Conservation (phyloP, 2,329 filamentous ascomycete species). For the Neofusicoccum ribis region DNA sequence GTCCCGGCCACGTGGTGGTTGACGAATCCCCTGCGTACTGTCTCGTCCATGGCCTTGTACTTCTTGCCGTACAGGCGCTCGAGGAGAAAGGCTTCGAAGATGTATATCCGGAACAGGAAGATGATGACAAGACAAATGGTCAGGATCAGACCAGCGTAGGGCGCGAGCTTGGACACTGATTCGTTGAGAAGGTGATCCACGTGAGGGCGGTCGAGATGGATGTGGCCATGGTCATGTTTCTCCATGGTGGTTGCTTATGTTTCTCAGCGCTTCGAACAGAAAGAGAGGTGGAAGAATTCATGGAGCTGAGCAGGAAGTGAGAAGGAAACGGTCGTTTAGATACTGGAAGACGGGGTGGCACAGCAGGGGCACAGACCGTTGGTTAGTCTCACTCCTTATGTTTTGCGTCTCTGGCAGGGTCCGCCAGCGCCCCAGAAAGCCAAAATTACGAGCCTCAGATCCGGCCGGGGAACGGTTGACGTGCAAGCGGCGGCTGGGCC, state of each 20-base stretch:
- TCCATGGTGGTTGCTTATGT: neutral
- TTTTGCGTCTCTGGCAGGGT: no score
- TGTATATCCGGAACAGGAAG: constrained; percentile 28
- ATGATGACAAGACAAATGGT: constrained; percentile 23
- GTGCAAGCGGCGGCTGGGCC: no score
- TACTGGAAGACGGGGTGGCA: no score
- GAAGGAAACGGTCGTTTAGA: no score
- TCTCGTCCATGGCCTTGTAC: constrained; percentile 39
- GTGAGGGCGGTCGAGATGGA: neutral
- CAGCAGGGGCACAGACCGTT: no score
- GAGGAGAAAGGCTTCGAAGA: constrained; percentile 45
- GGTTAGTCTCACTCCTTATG: no score
- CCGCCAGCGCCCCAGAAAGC: no score
- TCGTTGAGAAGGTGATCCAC: neutral
- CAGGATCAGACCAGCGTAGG: constrained; percentile 29
- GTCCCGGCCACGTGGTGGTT: constrained; percentile 49
- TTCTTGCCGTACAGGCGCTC: constrained; percentile 35
- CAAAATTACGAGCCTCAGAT: no score
- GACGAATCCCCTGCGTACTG: constrained; percentile 43
- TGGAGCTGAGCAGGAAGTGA: no score
- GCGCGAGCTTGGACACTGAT: constrained; percentile 24
- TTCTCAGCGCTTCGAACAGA: no score
- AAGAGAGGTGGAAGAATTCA: no score
- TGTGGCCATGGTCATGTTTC: neutral
- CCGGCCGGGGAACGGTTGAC: no score